Evolutionary conservation across 2,329 filamentous ascomycete species (phyloP).

Genomic region (Tolypocladium paradoxum): DNA sequence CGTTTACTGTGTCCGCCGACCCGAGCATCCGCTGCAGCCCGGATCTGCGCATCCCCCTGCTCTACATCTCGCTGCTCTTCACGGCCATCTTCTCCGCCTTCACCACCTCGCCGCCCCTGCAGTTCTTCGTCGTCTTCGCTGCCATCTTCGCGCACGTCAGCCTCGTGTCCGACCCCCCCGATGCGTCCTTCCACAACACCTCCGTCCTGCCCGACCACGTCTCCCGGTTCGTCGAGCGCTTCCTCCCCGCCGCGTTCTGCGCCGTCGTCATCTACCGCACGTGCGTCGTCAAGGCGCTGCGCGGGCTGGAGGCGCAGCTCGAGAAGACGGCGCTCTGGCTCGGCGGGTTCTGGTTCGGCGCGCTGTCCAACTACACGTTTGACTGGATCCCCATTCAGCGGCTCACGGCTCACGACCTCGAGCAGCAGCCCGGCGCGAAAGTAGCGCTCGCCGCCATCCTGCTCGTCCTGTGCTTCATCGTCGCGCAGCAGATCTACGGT

Average conservation of each 20-base stretch:
- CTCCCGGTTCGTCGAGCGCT: constrained; percentile 48
- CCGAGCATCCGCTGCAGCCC: constrained; percentile 55
- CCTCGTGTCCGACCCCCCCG: constrained; percentile 78
- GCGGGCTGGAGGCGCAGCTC: constrained; percentile 66
- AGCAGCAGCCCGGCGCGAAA: constrained; percentile 80
- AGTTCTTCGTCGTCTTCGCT: constrained; percentile 76
- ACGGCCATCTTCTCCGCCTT: constrained; percentile 70
- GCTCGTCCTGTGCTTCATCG: constrained; percentile 55
- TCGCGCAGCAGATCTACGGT: constrained; percentile 68
- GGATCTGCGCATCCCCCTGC: constrained; percentile 74
- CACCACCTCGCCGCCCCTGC: constrained; percentile 64
- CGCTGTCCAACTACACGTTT: constrained; percentile 90
- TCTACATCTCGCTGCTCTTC: constrained; percentile 75
- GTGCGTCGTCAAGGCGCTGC: constrained; percentile 59
- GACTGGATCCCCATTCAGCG: constrained; percentile 88
- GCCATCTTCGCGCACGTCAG: constrained; percentile 88
- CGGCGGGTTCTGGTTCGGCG: constrained; percentile 84
- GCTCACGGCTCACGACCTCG: constrained; percentile 76
- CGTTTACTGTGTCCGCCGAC: constrained; percentile 59
- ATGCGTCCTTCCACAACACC: constrained; percentile 64
- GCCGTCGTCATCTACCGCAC: constrained; percentile 82
- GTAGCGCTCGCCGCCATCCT: constrained; percentile 72
- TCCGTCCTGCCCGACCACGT: constrained; percentile 3
- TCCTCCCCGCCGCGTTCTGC: constrained; percentile 78
- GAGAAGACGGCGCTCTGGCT: constrained; percentile 89